Conservation (phyloP, 768 basidiomycete species). For the Rhizopogon roseolus region DNA sequence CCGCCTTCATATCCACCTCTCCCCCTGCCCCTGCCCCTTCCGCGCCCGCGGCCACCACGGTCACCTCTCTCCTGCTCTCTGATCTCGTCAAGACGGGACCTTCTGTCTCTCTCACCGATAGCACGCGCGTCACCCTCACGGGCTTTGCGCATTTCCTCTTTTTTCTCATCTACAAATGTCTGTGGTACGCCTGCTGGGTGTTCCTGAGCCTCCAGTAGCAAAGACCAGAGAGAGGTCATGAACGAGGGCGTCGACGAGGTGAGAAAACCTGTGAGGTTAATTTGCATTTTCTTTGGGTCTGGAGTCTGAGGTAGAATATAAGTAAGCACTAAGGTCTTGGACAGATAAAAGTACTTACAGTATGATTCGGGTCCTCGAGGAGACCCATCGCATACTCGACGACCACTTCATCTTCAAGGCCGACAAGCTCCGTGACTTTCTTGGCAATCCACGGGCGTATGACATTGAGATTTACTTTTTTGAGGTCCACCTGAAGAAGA, state of each 20-base stretch:
- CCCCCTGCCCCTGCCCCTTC: constrained; percentile 54
- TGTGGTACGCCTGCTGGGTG: constrained; percentile 87
- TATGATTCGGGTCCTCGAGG: constrained; percentile 78
- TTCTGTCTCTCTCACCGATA: constrained; percentile 67
- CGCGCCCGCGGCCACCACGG: constrained; percentile 47
- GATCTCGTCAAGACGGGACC: constrained; percentile 64
- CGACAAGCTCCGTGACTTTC: constrained; percentile 84
- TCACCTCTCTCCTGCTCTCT: constrained; percentile 54
- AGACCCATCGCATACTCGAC: constrained; percentile 96
- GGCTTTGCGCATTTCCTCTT: constrained; percentile 79
- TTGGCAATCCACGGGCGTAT: constrained; percentile 95
- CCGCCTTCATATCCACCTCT: constrained; percentile 46
- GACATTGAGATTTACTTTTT: constrained; percentile 89
- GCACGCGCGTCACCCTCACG: constrained; percentile 58
- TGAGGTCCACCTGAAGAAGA: constrained; percentile 74
- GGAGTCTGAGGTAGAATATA: constrained; percentile 49
- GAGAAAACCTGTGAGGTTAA: constrained; percentile 89
- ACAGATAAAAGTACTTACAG: constrained; percentile 44
- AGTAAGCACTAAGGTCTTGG: background rate
- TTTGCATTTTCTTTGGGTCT: constrained; percentile 95
- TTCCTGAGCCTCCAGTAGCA: constrained; percentile 90
- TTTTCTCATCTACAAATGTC: constrained; percentile 89
- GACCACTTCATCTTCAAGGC: constrained; percentile 95
- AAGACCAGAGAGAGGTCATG: constrained; percentile 84
- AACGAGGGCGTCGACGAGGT: constrained; percentile 82